Base-by-base conservation (phyloP, 352 stramenopile species). In the Blastocystis sp. region DNA sequence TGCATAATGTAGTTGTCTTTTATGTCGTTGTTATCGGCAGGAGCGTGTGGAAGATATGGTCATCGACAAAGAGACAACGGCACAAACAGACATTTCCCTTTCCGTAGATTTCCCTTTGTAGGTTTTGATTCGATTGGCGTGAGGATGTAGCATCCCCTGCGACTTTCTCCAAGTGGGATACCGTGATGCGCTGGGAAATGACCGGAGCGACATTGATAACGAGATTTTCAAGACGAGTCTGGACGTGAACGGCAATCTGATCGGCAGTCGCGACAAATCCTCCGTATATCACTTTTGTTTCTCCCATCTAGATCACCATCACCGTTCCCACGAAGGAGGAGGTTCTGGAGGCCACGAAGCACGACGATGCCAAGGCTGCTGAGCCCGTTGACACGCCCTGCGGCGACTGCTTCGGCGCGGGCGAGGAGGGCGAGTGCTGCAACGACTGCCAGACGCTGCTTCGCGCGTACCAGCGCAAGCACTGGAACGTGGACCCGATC, bases 361-460 rank as follows among this genome's bases (percentile, higher is more conserved):
- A 87, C 45, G 42, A 62, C 19, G 62, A 77, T 24, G 38, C 62
- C 17, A 40, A 52, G 14, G 45, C 71, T 7, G 43, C 71, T 4
- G 45, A 71, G 0, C 3, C 42, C 0, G 38, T 34, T 65, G 42
- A 63, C 48, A 81, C 64, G 71, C 21, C 24, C 19, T 87, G 77
- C 28, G 52, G 52, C 0, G 28, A 34, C 21, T 87, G 77, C 54
- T 76, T 63, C 42, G 54, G 61, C 24, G 77, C 77, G 7, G 19
- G 24, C 10, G 52, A 81, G 3, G 19, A 48, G 52, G 9, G 14
- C 52, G 10, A 57, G 0, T 91, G 89, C 76, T 91, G 89, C 87
- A 91, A 91, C 68, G 89, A 79, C 6, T 91, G 89, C 76, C 48
- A 90, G 21, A 64, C 74, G n/a, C 70, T 91, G 21, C 66, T 90